phyloP scores from a whole-genome alignment of 257 asterid species.

The Gynochthodes officinalis region DNA sequence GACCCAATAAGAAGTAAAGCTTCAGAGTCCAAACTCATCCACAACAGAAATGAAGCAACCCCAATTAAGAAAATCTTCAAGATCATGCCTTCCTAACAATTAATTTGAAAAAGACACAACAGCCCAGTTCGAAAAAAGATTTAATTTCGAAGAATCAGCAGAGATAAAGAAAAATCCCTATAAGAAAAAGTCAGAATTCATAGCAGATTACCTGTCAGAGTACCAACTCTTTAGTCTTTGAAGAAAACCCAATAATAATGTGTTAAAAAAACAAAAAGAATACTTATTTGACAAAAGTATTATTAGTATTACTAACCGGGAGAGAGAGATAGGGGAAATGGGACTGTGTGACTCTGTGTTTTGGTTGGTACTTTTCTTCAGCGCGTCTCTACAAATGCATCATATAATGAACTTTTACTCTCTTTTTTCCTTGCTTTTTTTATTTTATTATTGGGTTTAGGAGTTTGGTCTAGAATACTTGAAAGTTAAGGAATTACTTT shows the following conservation, averaged over 20 bases:
- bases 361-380: background rate
- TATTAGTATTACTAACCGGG: no score
- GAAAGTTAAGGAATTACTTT: background rate
- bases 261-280: background rate
- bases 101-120: background rate
- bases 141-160: constrained; percentile 27
- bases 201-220: constrained; percentile 30
- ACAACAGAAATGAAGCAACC: constrained; percentile 27
- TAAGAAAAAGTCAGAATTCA: constrained; percentile 23
- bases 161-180: constrained; percentile 6
- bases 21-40: constrained; percentile 27
- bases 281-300: no score
- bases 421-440: background rate
- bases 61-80: constrained; percentile 28
- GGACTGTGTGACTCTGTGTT: background rate
- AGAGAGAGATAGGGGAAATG: background rate
- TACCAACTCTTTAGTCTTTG: constrained; percentile 15
- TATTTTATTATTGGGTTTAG: background rate
- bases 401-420: background rate
- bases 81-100: constrained; percentile 34
- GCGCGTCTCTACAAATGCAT: background rate
- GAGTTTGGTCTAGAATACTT: background rate
- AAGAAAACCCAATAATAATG: constrained; percentile 12
- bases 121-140: constrained; percentile 30
- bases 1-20: constrained; percentile 26